Evolutionary conservation across 1,139 yeast species (phyloP).

Genomic region (Yamadazyma aaseri): DNA sequence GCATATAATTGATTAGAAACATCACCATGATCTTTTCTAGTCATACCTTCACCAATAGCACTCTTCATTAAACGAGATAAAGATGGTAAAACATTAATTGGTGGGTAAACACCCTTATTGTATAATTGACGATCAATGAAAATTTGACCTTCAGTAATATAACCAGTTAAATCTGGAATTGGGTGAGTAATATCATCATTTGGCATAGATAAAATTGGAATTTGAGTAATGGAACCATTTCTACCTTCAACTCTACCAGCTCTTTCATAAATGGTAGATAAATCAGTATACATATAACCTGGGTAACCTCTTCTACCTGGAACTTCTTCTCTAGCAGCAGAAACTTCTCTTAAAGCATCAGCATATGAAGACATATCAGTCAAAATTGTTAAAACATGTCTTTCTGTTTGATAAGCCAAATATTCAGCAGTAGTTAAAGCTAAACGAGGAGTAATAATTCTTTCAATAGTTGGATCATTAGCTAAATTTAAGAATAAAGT

Average conservation of each 20-base stretch:
- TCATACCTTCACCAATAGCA: conserved; percentile 99
- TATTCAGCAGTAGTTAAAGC: conserved; percentile 99
- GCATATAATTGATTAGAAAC: conserved; percentile 98
- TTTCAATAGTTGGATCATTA: conserved; percentile 98
- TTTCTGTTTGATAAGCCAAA: conserved; percentile 97
- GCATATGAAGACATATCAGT: conserved; percentile 99
- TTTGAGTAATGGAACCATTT: conserved; percentile 98
- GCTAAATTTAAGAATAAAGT: conserved; percentile 95
- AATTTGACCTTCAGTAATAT: conserved; percentile 98
- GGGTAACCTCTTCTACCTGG: conserved; percentile 99
- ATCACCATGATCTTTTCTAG: conserved; percentile 99
- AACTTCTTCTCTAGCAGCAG: conserved; percentile 99
- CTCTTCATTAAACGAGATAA: conserved; percentile 97
- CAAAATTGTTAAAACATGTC: conserved; percentile 95
- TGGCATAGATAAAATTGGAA: conserved; percentile 98
- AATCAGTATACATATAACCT: conserved; percentile 99
- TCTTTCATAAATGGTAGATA: conserved; percentile 97
- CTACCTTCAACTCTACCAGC: conserved; percentile 99
- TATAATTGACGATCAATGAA: conserved; percentile 93
- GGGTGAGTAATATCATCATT: conserved; percentile 99
- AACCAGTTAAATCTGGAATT: conserved; percentile 99
- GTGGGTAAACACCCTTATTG: conserved; percentile 97
- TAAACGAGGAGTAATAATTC: conserved; percentile 98
- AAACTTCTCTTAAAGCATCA: conserved; percentile 98
- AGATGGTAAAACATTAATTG: conserved; percentile 96